Percentiles rank a stretch among this genome's conserved stretches.
These are phyloP conservation scores for Pseudomassariella vexata DNA, from an alignment of 2,329 filamentous ascomycete species.

Conservation along the genomic window DNA sequence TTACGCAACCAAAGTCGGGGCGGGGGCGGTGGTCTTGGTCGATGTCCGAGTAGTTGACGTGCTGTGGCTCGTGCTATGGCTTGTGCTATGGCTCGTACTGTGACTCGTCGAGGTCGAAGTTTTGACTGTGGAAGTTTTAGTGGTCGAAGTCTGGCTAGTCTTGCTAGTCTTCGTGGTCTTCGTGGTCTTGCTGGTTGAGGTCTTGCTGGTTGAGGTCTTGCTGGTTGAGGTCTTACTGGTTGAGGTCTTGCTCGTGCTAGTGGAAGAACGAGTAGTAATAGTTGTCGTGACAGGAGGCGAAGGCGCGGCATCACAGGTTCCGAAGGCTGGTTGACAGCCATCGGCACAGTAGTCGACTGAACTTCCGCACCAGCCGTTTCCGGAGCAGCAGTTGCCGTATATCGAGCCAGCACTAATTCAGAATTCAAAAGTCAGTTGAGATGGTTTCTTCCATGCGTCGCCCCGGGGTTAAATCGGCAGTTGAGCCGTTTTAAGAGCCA, in stretches of 20 bases:
- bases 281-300: not conserved
- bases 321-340: conserved; percentile 31
- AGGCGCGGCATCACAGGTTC: conserved; percentile 15
- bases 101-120: conserved; percentile 13
- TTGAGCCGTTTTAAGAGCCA: too few species aligned
- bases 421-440: too few species aligned
- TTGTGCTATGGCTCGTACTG: conserved; percentile 9
- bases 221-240: too few species aligned
- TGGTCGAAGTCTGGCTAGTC: too few species aligned
- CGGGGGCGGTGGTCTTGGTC: conserved; percentile 4
- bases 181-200: too few species aligned
- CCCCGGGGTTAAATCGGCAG: too few species aligned
- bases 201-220: too few species aligned
- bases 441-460: too few species aligned
- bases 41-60: conserved; percentile 11
- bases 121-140: conserved; percentile 9
- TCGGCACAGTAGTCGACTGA: conserved; percentile 31
- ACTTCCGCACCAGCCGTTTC: conserved; percentile 30
- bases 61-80: too few species aligned
- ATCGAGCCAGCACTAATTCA: conserved; percentile 21
- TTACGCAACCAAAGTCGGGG: conserved; percentile 5
- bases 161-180: too few species aligned
- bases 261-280: not conserved
- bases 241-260: too few species aligned
- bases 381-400: conserved; percentile 24